phyloP scores from a whole-genome alignment of 2,329 filamentous ascomycete species.

The Chaetomium sp. region DNA sequence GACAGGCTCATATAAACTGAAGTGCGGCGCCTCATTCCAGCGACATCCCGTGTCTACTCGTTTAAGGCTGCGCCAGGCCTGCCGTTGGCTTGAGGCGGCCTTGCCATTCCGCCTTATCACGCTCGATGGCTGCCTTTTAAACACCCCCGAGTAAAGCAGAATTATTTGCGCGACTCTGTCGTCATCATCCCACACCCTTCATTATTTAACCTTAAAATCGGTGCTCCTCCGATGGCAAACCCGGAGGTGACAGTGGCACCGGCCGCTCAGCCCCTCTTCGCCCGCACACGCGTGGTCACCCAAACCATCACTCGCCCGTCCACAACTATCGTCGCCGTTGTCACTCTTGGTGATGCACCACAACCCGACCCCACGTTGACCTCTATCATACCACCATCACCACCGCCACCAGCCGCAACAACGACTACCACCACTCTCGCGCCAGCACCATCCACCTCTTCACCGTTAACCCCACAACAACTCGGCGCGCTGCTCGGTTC shows the following conservation, averaged over 20 bases:
- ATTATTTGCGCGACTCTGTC: neutral
- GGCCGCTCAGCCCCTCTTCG: neutral
- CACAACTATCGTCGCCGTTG: slow-evolving; percentile 33
- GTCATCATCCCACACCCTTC: neutral
- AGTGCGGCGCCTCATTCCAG: no score
- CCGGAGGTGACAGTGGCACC: neutral
- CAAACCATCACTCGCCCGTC: slow-evolving; percentile 31
- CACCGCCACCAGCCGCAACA: neutral
- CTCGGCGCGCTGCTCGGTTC: slow-evolving; percentile 38
- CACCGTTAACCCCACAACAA: slow-evolving; percentile 29
- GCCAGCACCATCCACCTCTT: slow-evolving; percentile 17
- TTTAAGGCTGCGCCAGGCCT: no score
- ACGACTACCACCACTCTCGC: slow-evolving; percentile 9
- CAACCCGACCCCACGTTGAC: slow-evolving; percentile 16
- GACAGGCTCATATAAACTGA: no score
- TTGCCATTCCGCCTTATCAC: no score
- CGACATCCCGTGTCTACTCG: no score
- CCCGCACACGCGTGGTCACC: slow-evolving; percentile 27
- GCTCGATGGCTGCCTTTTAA: no score
- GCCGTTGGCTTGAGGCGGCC: no score
- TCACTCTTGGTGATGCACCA: slow-evolving; percentile 27
- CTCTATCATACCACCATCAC: neutral
- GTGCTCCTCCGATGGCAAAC: neutral
- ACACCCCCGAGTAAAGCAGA: no score
- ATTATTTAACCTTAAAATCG: neutral